Conservation (phyloP, 2,329 filamentous ascomycete genomes). For the Colletotrichum melonis region DNA sequence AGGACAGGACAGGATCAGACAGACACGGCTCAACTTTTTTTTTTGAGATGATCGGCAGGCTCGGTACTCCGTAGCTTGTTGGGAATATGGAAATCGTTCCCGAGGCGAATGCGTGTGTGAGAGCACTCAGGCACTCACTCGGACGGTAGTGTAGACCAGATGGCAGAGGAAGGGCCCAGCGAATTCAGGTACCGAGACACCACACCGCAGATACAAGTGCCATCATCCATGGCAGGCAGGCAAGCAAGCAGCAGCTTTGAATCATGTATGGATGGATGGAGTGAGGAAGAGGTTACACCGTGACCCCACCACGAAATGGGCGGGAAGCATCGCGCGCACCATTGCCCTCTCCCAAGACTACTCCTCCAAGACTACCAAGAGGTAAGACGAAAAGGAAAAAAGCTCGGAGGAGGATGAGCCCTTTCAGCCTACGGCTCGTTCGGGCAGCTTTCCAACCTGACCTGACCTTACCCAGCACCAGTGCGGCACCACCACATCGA, state of each 20-base stretch:
- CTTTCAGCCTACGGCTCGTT: constrained; percentile 61
- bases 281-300: constrained; percentile 12
- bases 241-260: not conserved
- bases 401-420: not conserved
- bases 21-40: not conserved
- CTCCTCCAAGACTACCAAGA: not conserved
- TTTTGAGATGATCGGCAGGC: not conserved
- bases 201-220: not conserved
- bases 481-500: not conserved
- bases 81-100: not conserved
- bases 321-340: constrained; percentile 5
- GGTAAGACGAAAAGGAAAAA: not conserved
- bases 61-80: not conserved
- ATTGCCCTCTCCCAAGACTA: not conserved
- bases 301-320: constrained; percentile 21
- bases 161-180: not conserved
- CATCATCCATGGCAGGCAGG: not conserved
- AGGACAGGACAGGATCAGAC: no score
- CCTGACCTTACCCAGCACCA: constrained; percentile 22
- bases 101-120: not conserved
- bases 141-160: not conserved
- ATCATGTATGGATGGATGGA: not conserved
- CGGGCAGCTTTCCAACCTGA: constrained; percentile 53
- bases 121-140: no score
- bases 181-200: not conserved